Conservation (phyloP, 805 yeast genomes). For the Ascoidea asiatica region DNA sequence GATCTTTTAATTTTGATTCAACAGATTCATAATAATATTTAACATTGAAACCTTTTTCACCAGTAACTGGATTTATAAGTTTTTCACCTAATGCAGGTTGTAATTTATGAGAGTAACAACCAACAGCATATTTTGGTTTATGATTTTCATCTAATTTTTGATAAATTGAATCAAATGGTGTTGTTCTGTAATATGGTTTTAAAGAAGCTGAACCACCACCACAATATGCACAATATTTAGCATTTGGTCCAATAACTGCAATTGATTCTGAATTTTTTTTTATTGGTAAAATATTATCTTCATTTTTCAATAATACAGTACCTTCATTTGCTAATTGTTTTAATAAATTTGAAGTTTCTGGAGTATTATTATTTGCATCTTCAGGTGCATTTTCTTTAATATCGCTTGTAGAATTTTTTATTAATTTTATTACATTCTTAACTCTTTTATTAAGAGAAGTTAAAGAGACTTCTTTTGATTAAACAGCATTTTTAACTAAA, state of each 20-base stretch:
- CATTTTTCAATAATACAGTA: slow-evolving; percentile 44
- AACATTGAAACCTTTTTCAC: slow-evolving; percentile 7
- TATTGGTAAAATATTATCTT: slow-evolving; percentile 32
- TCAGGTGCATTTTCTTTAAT: slow-evolving; percentile 28
- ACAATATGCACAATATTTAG: slow-evolving; percentile 31
- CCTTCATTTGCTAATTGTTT: slow-evolving; percentile 36
- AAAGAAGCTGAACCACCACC: slow-evolving; percentile 56
- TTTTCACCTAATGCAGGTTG: slow-evolving; percentile 20
- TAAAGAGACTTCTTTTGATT: too few species aligned
- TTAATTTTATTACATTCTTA: slow-evolving; percentile 27
- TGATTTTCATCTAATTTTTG: slow-evolving; percentile 14
- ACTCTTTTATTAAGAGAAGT: too few species aligned
- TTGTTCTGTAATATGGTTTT: slow-evolving; percentile 30
- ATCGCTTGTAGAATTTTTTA: slow-evolving; percentile 28
- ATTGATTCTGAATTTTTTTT: slow-evolving; percentile 23
- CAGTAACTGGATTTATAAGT: slow-evolving; percentile 5
- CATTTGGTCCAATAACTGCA: slow-evolving; percentile 50
- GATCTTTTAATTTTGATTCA: not conserved
- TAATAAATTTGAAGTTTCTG: slow-evolving; percentile 28
- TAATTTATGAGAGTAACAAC: slow-evolving; percentile 22
- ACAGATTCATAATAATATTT: not conserved
- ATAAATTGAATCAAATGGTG: slow-evolving; percentile 34
- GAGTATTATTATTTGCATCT: slow-evolving; percentile 25
- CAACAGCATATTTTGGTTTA: slow-evolving; percentile 18
- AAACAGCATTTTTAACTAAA: slow-evolving; percentile 23